Evolutionary conservation across 1,284 basidiomycete species (phyloP), one percentile per base, ranked within the genome.

Genomic region (Thecaphora thlaspeos): DNA sequence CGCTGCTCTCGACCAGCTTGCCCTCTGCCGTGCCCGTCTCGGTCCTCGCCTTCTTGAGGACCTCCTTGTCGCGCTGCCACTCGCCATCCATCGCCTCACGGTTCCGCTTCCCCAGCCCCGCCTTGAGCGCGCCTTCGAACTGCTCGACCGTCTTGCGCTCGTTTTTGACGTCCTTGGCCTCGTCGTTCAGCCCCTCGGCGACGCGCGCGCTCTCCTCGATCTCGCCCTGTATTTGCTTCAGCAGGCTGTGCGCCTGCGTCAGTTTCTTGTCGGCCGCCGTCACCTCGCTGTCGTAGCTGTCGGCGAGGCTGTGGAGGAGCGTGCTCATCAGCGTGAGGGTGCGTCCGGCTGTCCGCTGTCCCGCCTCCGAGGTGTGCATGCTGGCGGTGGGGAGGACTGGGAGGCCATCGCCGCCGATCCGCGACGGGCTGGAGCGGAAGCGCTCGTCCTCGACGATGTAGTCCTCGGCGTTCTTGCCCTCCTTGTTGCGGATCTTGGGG

Each of bases 401-500:
- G 39, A 51, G 18, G 21, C 58, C 63, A 19, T 64, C 58, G 17
- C 53, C 66, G 18, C 63, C 61, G 45, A 48, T 49, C 48, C 68
- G 63, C 48, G 64, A 54, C 10, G 92, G 91, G 8, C 91, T 94
- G 0, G 90, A 89, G 28, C 94, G 85, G 82, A 97, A 97, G 36
- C 93, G 87, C 78, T 97, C 95, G 77, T 99, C 95, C 77, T 98
- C 95, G 36, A 98, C 84, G 62, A 99, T 98, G 75, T 98, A 99
- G 78, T 98, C 95, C 80, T 99, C 95, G 10, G 95, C 90, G 60
- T 88, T 93, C 82, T 97, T 97, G 55, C 91, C 90, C 73, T 99
- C 95, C 57, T 88, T 85, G 78, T 99, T 99, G 55, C 87, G 84
- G 62, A 98, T 87, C 80, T 97, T 97, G 7, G 95, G 91, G 76